These are phyloP conservation scores for Nothophytophthora sp. DNA, from an alignment of 352 stramenopile species.

Conservation along the genomic window DNA sequence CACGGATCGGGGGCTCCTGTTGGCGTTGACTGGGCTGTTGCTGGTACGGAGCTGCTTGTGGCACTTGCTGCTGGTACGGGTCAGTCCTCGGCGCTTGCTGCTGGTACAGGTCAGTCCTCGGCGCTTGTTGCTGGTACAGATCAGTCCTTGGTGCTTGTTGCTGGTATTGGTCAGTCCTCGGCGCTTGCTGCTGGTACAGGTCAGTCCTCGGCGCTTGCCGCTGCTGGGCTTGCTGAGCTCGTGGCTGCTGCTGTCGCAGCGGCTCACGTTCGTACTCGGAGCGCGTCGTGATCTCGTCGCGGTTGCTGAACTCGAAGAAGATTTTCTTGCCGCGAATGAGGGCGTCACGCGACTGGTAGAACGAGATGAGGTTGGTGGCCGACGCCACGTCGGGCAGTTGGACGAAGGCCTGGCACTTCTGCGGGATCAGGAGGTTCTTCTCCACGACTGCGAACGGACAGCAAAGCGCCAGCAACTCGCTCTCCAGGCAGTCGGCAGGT, in stretches of 20 bases:
- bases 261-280: slow-evolving; percentile 23
- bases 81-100: too few relatives aligned
- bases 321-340: slow-evolving; percentile 81
- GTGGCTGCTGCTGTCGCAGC: slow-evolving; percentile 25
- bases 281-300: slow-evolving; percentile 57
- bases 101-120: too few relatives aligned
- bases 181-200: slow-evolving; percentile 16
- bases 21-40: slow-evolving; percentile 21
- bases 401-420: slow-evolving; percentile 81
- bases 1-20: slow-evolving; percentile 12
- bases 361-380: slow-evolving; percentile 72
- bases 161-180: slow-evolving; percentile 1
- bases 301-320: slow-evolving; percentile 75
- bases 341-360: slow-evolving; percentile 77
- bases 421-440: slow-evolving; percentile 73
- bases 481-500: slow-evolving; percentile 78
- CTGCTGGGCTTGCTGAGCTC: not conserved
- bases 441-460: slow-evolving; percentile 83
- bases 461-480: slow-evolving; percentile 78
- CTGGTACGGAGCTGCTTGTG: too few relatives aligned
- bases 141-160: not conserved
- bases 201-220: slow-evolving; percentile 16
- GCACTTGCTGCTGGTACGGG: slow-evolving; percentile 27
- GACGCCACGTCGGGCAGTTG: slow-evolving; percentile 68
- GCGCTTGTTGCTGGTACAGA: not conserved